A percentile compares a stretch with the other conserved stretches of the same genome.
These are phyloP conservation scores for Populus tremula DNA, from an alignment of 345 rosid genomes.

Conservation along the genomic window DNA sequence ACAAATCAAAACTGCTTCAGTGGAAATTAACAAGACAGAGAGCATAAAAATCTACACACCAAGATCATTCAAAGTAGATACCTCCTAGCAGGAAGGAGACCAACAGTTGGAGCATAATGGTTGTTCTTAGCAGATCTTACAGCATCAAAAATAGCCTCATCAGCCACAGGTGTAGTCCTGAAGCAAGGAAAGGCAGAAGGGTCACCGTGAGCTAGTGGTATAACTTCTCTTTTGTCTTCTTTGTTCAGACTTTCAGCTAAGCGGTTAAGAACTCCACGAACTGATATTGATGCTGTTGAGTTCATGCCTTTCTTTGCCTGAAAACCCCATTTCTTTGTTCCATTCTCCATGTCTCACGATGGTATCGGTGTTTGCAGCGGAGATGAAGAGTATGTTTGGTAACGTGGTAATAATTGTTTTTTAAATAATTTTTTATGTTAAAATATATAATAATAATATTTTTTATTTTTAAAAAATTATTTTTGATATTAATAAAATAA, in stretches of 20 bases:
- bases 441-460: too few species aligned
- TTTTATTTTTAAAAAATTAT: too few species aligned
- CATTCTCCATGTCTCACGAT: constrained; percentile 12
- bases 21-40: too few species aligned
- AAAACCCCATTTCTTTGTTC: constrained; percentile 26
- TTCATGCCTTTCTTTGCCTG: neutral
- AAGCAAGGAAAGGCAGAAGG: constrained; percentile 50
- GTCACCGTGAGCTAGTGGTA: constrained; percentile 51
- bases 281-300: constrained; percentile 12
- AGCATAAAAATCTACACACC: too few species aligned
- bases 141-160: constrained; percentile 47
- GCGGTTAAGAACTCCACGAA: constrained; percentile 20
- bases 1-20: too few species aligned
- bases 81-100: constrained; percentile 54
- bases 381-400: too few species aligned
- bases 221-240: constrained; percentile 27
- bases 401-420: too few species aligned
- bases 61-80: neutral
- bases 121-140: constrained; percentile 43
- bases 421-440: too few species aligned
- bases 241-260: constrained; percentile 25
- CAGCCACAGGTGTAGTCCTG: constrained; percentile 31
- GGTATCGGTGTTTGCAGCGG: too few species aligned
- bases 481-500: too few species aligned
- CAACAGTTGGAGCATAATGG: constrained; percentile 36